Base-by-base conservation (phyloP, 2,329 filamentous ascomycete genomes). In the Penicillium sp. region DNA sequence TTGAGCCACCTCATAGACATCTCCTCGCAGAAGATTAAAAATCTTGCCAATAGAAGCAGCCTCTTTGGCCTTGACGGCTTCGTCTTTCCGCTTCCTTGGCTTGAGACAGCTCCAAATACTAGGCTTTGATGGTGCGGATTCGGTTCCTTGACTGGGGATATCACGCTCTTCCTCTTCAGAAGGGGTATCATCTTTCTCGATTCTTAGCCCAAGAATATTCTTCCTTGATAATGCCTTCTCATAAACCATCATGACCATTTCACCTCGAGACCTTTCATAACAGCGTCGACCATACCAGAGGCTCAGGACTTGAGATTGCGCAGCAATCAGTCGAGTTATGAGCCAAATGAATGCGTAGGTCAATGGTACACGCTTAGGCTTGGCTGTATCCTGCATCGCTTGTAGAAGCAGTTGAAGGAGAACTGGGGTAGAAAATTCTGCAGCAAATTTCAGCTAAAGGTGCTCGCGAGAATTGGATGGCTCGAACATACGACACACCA, bases 1-100 rank as follows among this genome's bases (percentile, higher is more conserved):
- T 57, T 74, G 73, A 16, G 71, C 72, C 7, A 74, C 72, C 56
- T 75, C 71, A 37, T 76, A 74, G 10, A 72, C 73, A 59, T 75
- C 75, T 7, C 81, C 81, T 37, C 91, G 87, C 80, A 96, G 90
- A 2, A 96, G 75, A 66, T 96, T 96, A 59, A 96, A 83, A 51
- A 96, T 95, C 69, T 96, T 96, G 8, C 92, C 92, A 75, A 93
- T 93, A 0, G 90, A 91, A 0, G 92, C 91, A 2, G 89, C 84
- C 54, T 83, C 77, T 55, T 82, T 81, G 26, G 57, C 58, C 54
- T 72, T 71, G 45, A 68, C 60, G 33, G 60, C 69, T 49, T 55
- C 70, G 55, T 62, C 62, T 37, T 62, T 63, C 43, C 65, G 66
- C 56, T 65, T 68, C 10, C 53, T 49, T 50, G 37, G 55, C 37